Conservation (phyloP, 345 rosid genomes). For the Citrus mangshanensis region DNA sequence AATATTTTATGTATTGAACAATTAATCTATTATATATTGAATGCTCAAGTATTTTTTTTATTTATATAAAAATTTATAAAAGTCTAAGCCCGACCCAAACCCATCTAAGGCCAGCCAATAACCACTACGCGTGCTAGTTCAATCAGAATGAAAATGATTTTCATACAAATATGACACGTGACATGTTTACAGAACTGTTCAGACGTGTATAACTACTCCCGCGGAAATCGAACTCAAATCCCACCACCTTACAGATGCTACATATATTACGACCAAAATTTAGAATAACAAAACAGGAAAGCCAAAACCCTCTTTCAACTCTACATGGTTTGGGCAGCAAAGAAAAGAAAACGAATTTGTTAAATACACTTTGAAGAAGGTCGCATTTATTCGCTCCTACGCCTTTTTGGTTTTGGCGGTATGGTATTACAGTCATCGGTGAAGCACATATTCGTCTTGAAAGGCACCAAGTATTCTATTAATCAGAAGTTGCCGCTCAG, state of each 20-base stretch:
- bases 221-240: background rate
- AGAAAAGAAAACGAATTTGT: background rate
- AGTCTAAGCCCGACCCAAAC: too few relatives aligned
- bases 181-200: background rate
- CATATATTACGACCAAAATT: background rate
- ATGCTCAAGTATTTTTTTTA: too few relatives aligned
- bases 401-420: background rate
- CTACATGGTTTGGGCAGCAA: constrained; percentile 2
- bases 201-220: background rate
- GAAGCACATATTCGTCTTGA: background rate
- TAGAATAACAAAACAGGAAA: background rate
- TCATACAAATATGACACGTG: too few relatives aligned
- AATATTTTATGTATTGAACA: too few relatives aligned
- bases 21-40: too few relatives aligned
- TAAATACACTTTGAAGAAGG: background rate
- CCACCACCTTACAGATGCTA: background rate
- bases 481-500: background rate
- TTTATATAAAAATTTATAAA: too few relatives aligned
- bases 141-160: too few relatives aligned
- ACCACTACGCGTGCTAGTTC: too few relatives aligned
- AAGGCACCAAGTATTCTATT: background rate
- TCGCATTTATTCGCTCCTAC: background rate
- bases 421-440: background rate
- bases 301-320: background rate
- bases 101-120: too few relatives aligned